Conservation (phyloP, 371 early-diverging fungal species). For the Zopfochytrium polystomum region DNA sequence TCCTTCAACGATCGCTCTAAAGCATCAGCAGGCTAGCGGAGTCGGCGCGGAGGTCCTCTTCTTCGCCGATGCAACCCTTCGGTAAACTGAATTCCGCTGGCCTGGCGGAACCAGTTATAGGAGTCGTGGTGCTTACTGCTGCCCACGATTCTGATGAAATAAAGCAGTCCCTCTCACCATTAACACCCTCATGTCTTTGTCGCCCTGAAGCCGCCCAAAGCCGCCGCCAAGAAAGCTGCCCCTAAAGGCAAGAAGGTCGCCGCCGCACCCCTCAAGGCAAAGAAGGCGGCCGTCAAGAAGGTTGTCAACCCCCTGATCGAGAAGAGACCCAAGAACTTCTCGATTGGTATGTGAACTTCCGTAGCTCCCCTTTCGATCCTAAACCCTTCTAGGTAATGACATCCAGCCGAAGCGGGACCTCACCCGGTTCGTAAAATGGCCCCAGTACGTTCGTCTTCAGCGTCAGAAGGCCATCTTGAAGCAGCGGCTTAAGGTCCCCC, state of each 20-base stretch:
- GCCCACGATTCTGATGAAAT: too few relatives aligned
- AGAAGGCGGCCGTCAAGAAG: conserved; percentile 72
- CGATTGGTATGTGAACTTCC: conserved; percentile 64
- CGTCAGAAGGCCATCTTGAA: conserved; percentile 95
- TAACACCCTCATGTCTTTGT: too few relatives aligned
- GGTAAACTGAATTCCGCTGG: too few relatives aligned
- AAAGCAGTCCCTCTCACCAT: too few relatives aligned
- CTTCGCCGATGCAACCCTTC: too few relatives aligned
- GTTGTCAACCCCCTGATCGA: conserved; percentile 85
- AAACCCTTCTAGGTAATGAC: conserved; percentile 61
- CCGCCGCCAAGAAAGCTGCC: conserved; percentile 45
- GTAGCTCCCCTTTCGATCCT: conserved; percentile 3
- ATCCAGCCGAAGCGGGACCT: conserved; percentile 94
- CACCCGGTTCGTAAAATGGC: conserved; percentile 96
- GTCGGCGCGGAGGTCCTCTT: too few relatives aligned
- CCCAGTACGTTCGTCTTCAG: conserved; percentile 95
- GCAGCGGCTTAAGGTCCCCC: conserved; percentile 99
- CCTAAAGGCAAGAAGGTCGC: conserved; percentile 85
- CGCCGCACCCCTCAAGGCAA: conserved; percentile 80
- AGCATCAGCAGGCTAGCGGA: too few relatives aligned
- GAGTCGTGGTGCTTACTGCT: too few relatives aligned
- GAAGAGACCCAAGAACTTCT: conserved; percentile 88
- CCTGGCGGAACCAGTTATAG: too few relatives aligned
- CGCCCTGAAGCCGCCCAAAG: conserved; percentile 42
- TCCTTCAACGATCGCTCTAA: too few relatives aligned